phyloP scores from a whole-genome alignment of 2,329 filamentous ascomycete genomes.

The Penicillium italicum region DNA sequence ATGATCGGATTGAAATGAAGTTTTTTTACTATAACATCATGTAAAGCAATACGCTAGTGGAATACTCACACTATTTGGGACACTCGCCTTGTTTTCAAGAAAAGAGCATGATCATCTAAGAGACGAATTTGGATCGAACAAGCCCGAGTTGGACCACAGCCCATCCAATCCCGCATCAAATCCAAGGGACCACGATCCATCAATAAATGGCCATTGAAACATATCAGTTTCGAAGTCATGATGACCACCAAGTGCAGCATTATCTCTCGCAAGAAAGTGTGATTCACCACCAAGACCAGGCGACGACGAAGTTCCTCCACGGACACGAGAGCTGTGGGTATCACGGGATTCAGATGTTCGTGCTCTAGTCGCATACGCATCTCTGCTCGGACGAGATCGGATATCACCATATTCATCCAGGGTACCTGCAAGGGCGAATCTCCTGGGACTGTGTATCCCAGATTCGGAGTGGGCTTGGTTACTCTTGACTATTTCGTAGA shows the following conservation, averaged over 20 bases:
- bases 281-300: constrained; percentile 7
- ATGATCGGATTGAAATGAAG: too few species aligned
- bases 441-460: constrained; percentile 26
- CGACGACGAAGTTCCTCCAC: constrained; percentile 1
- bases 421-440: constrained; percentile 32
- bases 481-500: constrained; percentile 34
- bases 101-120: constrained; percentile 14
- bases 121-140: constrained; percentile 13
- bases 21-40: too few species aligned
- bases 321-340: constrained; percentile 4
- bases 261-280: constrained; percentile 6
- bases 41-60: too few species aligned
- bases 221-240: constrained; percentile 36
- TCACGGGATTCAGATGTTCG: constrained; percentile 12
- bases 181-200: constrained; percentile 35
- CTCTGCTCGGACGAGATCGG: constrained; percentile 27
- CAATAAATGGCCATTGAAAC: constrained; percentile 39
- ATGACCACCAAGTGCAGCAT: constrained; percentile 3
- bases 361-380: constrained; percentile 13
- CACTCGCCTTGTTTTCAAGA: too few species aligned
- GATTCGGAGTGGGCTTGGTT: constrained; percentile 21
- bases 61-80: too few species aligned
- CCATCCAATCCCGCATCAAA: constrained; percentile 33
- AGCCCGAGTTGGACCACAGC: constrained; percentile 27
- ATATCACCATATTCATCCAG: constrained; percentile 41